These are phyloP conservation scores for Pythium dissotocum DNA, from an alignment of 352 stramenopile genomes.

Conservation along the genomic window DNA sequence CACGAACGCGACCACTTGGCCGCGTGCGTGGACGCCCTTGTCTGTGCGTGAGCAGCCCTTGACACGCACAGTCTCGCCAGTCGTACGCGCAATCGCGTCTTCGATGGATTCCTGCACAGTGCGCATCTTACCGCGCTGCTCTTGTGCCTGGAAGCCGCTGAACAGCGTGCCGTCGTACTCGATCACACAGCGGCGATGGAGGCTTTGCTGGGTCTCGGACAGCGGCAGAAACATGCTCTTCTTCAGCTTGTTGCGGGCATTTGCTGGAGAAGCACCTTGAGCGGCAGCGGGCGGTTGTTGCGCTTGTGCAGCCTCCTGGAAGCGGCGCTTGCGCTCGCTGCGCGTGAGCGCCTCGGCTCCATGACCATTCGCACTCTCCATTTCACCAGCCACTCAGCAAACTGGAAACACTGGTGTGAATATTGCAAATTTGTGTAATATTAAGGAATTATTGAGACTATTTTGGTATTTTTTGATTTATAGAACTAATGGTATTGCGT, in stretches of 20 bases:
- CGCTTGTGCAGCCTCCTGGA: conserved; percentile 7
- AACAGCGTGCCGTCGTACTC: conserved; percentile 82
- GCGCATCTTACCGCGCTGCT: conserved; percentile 41
- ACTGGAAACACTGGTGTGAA: background rate
- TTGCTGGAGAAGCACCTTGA: background rate
- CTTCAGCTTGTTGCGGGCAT: conserved; percentile 23
- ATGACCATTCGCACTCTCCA: background rate
- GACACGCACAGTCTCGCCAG: conserved; percentile 71
- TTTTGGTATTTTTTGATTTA: background rate
- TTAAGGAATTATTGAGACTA: background rate
- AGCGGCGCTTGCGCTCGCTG: conserved; percentile 26
- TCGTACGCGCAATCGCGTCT: conserved; percentile 65
- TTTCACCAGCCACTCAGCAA: conserved; percentile 3
- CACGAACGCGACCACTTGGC: conserved; percentile 90
- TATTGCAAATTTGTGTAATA: background rate
- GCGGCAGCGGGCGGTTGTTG: background rate
- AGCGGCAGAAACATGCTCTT: conserved; percentile 44
- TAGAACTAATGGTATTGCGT: background rate
- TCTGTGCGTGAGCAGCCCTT: conserved; percentile 91
- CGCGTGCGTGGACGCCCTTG: conserved; percentile 89
- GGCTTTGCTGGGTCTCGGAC: conserved; percentile 5
- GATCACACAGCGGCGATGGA: conserved; percentile 43
- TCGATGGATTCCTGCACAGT: conserved; percentile 80
- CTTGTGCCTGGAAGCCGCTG: conserved; percentile 82
- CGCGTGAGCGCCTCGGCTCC: conserved; percentile 10